Base-by-base conservation (phyloP, 2,329 filamentous ascomycete species). In the Aspergillus quadrilineatus region DNA sequence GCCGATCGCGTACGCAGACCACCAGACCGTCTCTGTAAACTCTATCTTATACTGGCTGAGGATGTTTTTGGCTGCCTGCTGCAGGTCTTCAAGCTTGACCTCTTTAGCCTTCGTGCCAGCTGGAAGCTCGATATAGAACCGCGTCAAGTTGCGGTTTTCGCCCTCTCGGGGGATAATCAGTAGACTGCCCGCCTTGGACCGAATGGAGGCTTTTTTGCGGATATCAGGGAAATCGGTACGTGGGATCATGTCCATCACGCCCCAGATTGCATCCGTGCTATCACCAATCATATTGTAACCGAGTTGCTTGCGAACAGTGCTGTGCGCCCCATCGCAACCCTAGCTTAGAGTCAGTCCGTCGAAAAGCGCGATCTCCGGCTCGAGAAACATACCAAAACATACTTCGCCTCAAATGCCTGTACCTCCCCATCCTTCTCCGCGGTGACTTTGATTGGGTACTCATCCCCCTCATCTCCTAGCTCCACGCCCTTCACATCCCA, bases 1-100 rank as follows among this genome's bases (percentile, higher is more conserved):
- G 9, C 86, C 85, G 56, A 89, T 86, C 63, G 85, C 81, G 68
- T 89, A 90, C 43, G 85, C 84, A 45, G 86, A 87, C 75, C 89
- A 90, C 86, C 88, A 90, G 3, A 72, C 66, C 2, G 83, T 85
- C 53, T 81, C 79, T 0, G 76, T 76, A 50, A 85, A 78, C 0
- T 84, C 79, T 59, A 86, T 75, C 0, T 64, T 58, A 55, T 85
- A 86, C 0, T 84, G 84, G 0, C 69, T 59, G 50, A 88, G 81
- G 41, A 87, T 82, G 0, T 70, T 72, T 36, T 75, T 72, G 0
- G 84, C 83, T 0, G 79, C 76, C 3, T 72, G 62, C 55, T 86
- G 83, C 1, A 88, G 71, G 41, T 82, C 76, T 26, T 77, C 76
- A 0, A 85, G 70, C 2, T 70, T 81, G 36, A 87, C 80, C 17